phyloP scores from a whole-genome alignment of 2,329 filamentous ascomycete species.

The Nigrospora osmanthi region DNA sequence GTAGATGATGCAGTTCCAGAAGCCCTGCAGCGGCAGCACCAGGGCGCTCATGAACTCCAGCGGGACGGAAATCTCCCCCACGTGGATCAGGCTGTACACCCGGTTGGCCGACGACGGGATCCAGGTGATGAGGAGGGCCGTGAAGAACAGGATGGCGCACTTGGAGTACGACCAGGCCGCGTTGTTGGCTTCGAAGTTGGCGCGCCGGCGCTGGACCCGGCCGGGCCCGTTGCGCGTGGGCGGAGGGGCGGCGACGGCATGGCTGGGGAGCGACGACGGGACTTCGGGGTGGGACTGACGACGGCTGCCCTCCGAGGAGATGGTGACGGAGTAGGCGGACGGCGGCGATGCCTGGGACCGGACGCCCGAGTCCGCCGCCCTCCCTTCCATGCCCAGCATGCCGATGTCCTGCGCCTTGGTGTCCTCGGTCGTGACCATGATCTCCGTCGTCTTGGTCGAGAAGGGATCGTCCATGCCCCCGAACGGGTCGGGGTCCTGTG shows the following conservation, averaged over 20 bases:
- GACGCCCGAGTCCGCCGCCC: constrained; percentile 17
- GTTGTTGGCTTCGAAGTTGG: constrained; percentile 46
- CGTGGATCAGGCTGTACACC: constrained; percentile 59
- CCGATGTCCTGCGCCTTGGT: constrained; percentile 17
- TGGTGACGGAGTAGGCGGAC: constrained; percentile 40
- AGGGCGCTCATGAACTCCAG: constrained; percentile 65
- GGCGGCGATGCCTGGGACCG: constrained; percentile 6
- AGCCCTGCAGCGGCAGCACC: constrained; percentile 73
- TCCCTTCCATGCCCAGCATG: constrained; percentile 6
- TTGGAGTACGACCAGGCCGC: constrained; percentile 65
- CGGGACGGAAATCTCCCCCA: constrained; percentile 40
- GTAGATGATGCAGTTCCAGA: constrained; percentile 81
- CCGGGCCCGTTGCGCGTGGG: constrained; percentile 2
- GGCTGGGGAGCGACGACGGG: constrained; percentile 12
- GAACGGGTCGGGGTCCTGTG: constrained; percentile 31
- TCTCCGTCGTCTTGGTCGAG: constrained; percentile 52
- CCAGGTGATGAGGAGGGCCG: constrained; percentile 65
- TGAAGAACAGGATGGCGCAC: constrained; percentile 64
- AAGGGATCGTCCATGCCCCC: constrained; percentile 33
- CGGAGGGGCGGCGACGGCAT: constrained; percentile 3
- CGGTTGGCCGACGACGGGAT: constrained; percentile 72
- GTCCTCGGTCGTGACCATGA: constrained; percentile 52
- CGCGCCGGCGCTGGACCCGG: constrained; percentile 15
- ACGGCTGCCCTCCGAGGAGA: constrained; percentile 28
- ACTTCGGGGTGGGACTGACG: constrained; percentile 15